Evolutionary conservation across 2,329 filamentous ascomycete species (phyloP), one percentile per base, ranked within the genome.

Genomic region (Herpotrichia juniperi): DNA sequence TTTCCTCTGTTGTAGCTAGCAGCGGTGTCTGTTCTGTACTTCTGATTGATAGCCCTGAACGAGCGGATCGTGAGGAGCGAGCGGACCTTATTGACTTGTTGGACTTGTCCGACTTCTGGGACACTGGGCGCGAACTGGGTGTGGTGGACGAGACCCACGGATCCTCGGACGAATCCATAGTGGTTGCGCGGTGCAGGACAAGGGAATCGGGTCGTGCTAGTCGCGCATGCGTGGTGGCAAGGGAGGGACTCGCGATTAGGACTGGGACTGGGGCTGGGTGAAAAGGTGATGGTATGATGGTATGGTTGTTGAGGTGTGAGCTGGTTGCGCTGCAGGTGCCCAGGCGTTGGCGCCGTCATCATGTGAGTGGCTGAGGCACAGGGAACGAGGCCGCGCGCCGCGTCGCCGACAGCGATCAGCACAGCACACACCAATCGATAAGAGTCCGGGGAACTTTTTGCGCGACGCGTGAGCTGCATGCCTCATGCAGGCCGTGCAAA

Each of bases 1-100:
- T 57, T 14, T 54, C 35, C 39, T 70, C 63, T 28, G 67, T 58
- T 51, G 64, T 55, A 19, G 65, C 56, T 42, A 78, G 64, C 26
- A 78, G 59, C 19, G 76, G 76, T 26, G 76, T 77, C 53, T 69
- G 54, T 54, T 78, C 76, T 22, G 72, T 71, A 22, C 71, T 64
- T 39, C 61, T 58, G 28, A 59, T 70, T 14, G 69, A 71, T 32
- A 64, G 54, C 40, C 68, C 62, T 30, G 69, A 72, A 24, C 53
- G 64, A 21, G 63, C 56, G 42, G 70, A 73, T 50, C 54, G 65
- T 45, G 65, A 68, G 7, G 72, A 74, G 30, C 63, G 64, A 40
- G 56, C 56, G 24, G 73, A 75, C 53, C 65, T 69, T 42, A 63
- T 67, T 3, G 37, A 40, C 37, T 40, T 22, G 11, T 40, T 22